Percentiles rank a stretch among this genome's conserved stretches.
These are phyloP conservation scores for Alternaria conjuncta DNA, from an alignment of 2,329 filamentous ascomycete genomes.

Conservation along the genomic window DNA sequence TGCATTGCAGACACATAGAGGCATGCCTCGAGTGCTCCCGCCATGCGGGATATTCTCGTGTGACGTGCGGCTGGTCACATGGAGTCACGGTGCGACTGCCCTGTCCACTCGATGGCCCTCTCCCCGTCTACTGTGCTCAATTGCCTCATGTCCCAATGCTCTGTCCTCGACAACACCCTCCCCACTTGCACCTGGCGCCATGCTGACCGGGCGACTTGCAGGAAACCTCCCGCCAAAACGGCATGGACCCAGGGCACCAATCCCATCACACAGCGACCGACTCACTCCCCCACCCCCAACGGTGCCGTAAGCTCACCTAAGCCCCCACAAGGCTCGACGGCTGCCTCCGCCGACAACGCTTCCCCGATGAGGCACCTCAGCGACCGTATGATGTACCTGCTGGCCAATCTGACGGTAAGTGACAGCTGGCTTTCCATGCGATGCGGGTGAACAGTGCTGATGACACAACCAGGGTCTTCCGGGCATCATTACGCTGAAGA, in stretches of 20 bases:
- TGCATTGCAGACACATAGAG: slow-evolving; percentile 1
- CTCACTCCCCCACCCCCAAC: slow-evolving; percentile 59
- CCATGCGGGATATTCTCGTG: slow-evolving; percentile 33
- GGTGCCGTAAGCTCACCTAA: slow-evolving; percentile 56
- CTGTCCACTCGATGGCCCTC: slow-evolving; percentile 17
- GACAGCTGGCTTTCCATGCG: neutral
- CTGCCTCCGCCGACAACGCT: slow-evolving; percentile 56
- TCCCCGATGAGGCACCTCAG: slow-evolving; percentile 65
- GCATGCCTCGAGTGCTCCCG: slow-evolving; percentile 25
- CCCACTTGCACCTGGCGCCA: slow-evolving; percentile 15
- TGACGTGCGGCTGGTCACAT: slow-evolving; percentile 44
- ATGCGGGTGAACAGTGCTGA: slow-evolving; percentile 16
- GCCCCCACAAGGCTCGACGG: slow-evolving; percentile 45
- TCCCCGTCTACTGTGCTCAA: slow-evolving; percentile 6
- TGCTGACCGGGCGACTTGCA: slow-evolving; percentile 39
- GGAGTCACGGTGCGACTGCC: slow-evolving; percentile 40
- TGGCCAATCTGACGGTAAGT: slow-evolving; percentile 66
- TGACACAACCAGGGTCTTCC: slow-evolving; percentile 57
- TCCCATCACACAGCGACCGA: slow-evolving; percentile 64
- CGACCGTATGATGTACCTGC: slow-evolving; percentile 65
- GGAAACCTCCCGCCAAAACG: slow-evolving; percentile 62
- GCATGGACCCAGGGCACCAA: slow-evolving; percentile 68
- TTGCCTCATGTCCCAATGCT: slow-evolving; percentile 5
- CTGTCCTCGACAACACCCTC: slow-evolving; percentile 5
- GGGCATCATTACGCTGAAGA: slow-evolving; percentile 63